Percentiles rank a stretch among this genome's conserved stretches.
Evolutionary conservation across 2,329 filamentous ascomycete species (phyloP).

Genomic region (Verticillium nonalfalfae): DNA sequence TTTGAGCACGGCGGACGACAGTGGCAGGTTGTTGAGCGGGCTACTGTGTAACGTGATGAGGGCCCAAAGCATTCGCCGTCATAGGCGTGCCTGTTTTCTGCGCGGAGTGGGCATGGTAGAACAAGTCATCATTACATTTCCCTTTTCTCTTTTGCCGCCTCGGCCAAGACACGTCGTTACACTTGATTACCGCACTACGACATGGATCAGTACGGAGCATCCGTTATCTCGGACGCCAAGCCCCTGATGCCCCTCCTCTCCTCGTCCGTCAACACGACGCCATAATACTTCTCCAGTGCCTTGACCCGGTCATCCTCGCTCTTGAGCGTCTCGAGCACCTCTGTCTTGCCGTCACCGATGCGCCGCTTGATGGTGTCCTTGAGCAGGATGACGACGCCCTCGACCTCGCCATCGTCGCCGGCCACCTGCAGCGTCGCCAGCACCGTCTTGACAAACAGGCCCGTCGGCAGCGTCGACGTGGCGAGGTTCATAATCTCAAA

Average conservation of each 20-base stretch:
- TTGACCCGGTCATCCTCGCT: conserved; percentile 41
- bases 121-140: too few relatives aligned
- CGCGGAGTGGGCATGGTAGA: too few relatives aligned
- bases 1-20: conserved; percentile 16
- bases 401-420: conserved; percentile 8
- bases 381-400: conserved; percentile 36
- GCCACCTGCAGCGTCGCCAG: conserved; percentile 24
- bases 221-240: conserved; percentile 12
- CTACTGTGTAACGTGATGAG: neutral
- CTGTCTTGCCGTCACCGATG: conserved; percentile 25
- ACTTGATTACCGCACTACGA: neutral
- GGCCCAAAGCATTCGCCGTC: neutral
- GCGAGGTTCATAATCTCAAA: conserved; percentile 39
- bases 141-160: neutral
- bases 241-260: conserved; percentile 44
- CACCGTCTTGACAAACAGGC: conserved; percentile 30
- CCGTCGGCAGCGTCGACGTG: conserved; percentile 24
- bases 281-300: conserved; percentile 43
- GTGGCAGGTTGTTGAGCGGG: conserved; percentile 27
- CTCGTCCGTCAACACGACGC: conserved; percentile 34
- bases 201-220: neutral
- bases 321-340: conserved; percentile 33
- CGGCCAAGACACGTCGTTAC: neutral
- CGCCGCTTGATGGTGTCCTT: conserved; percentile 37
- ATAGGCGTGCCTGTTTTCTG: too few relatives aligned